Base-by-base conservation (phyloP, 768 basidiomycete species). In the Hortiboletus flavorubellus region DNA sequence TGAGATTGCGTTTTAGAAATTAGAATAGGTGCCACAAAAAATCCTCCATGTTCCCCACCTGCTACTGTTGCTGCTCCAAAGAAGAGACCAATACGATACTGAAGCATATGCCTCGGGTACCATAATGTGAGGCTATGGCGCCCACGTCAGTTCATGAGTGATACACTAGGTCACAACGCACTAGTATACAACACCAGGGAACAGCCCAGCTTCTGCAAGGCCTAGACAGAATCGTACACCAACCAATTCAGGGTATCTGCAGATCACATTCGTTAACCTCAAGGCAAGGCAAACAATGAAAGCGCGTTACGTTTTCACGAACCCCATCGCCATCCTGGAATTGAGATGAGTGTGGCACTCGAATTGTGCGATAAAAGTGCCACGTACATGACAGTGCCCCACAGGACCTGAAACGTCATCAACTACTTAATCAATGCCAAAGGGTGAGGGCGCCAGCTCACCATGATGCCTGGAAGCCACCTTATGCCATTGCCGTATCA, bases 101-200 rank as follows among this genome's bases (percentile, higher is more conserved):
- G 85, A 29, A 83, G 71, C 68, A 78, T 75, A 59, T 85, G 76
- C 9, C 84, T 77, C 8, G 84, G 83, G 58, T 89, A 89, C 85
- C 86, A 88, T 21, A 85, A 69, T 4, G 83, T 84, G 23, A 89
- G 70, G 59, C 82, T 85, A 23, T 29, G 15, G 40, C 5, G 2
- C 18, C 26, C 18, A 8, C 2, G 14, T 64, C 9, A 57, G 54
- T 3, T 21, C 8, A n/a, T 10, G 16, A 29, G 34, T 8, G 5
- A 33, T 5, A 21, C 8, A 2, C n/a, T 6, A 8, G 18, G 18
- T 9, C 18, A 26, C 45, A 33, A 66, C 78, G 43, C 52, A 87
- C 87, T 86, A 89, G 72, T 87, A 91, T 0, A 81, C 79, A 10
- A 89, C 84, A 26, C 87, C 87, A 11, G 88, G 87, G 67, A 86